Percentiles rank a stretch among this genome's conserved stretches.
Conservation (phyloP, 108 stramenopile genomes). For the Cyclotella kingstonii region DNA sequence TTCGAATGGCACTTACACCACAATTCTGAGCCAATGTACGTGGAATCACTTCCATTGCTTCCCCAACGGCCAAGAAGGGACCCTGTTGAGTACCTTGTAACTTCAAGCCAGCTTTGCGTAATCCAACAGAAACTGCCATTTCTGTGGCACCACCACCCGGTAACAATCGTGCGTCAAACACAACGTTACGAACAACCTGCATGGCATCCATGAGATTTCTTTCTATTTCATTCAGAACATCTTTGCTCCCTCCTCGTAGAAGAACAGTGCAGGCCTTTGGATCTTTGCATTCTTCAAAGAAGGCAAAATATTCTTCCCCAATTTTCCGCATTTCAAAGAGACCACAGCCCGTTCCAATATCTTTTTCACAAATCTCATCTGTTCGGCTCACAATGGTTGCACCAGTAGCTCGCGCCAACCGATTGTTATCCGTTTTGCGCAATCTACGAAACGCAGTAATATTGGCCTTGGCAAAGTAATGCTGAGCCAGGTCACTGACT, state of each 20-base stretch:
- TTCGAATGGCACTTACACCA: constrained; percentile 97
- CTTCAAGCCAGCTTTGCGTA: constrained; percentile 74
- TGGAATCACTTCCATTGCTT: constrained; percentile 99
- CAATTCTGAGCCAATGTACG: constrained; percentile 98
- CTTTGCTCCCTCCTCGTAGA: constrained; percentile 97
- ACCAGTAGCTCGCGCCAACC: constrained; percentile 95
- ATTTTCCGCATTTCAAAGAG: constrained; percentile 99
- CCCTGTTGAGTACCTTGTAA: constrained; percentile 90
- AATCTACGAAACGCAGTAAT: constrained; percentile 97
- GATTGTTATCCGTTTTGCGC: constrained; percentile 99
- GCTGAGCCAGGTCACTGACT: constrained; percentile 98
- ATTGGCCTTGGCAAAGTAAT: constrained; percentile 98
- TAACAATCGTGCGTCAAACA: constrained; percentile 95
- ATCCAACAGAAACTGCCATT: constrained; percentile 96
- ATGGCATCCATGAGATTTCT: constrained; percentile 99
- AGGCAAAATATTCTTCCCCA: constrained; percentile 98
- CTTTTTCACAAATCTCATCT: constrained; percentile 97
- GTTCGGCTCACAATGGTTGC: constrained; percentile 98
- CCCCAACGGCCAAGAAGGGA: constrained; percentile 95
- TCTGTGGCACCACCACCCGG: constrained; percentile 99
- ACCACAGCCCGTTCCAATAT: constrained; percentile 98
- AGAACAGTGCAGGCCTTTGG: constrained; percentile 99
- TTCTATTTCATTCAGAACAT: constrained; percentile 99
- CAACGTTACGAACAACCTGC: constrained; percentile 99
- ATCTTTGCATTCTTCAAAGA: constrained; percentile 95